Conservation (phyloP, 805 yeast species). For the Metschnikowia chrysomelidarum region DNA sequence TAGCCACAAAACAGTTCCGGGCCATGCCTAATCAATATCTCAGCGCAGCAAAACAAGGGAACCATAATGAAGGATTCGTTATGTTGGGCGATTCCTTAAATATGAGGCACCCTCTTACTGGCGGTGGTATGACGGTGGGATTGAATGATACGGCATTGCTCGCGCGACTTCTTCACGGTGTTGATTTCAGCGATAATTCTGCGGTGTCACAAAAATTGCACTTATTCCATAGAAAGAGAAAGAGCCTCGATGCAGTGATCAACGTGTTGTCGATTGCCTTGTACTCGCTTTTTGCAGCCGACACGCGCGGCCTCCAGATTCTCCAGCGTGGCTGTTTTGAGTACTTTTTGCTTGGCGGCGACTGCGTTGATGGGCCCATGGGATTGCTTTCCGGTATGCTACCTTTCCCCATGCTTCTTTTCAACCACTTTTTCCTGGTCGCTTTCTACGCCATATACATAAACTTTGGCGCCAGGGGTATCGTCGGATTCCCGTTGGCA, state of each 20-base stretch:
- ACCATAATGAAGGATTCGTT: conserved; percentile 62
- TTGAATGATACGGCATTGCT: conserved; percentile 77
- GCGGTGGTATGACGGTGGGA: conserved; percentile 99
- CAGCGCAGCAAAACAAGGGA: conserved; percentile 66
- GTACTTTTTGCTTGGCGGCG: conserved; percentile 84
- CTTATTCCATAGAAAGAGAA: conserved; percentile 76
- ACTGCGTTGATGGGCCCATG: conserved; percentile 73
- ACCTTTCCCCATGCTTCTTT: conserved; percentile 70
- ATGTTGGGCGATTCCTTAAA: conserved; percentile 91
- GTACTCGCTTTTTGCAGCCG: conserved; percentile 88
- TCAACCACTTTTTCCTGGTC: conserved; percentile 86
- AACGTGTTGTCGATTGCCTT: conserved; percentile 90
- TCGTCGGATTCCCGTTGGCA: conserved; percentile 66
- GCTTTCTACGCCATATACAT: conserved; percentile 79
- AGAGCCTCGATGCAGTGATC: conserved; percentile 75
- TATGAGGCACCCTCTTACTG: conserved; percentile 98
- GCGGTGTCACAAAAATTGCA: conserved; percentile 54
- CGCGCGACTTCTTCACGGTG: conserved; percentile 56
- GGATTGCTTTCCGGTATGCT: conserved; percentile 78
- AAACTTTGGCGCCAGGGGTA: conserved; percentile 66
- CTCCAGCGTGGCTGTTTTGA: conserved; percentile 87
- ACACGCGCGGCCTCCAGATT: conserved; percentile 57
- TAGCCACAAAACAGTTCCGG: conserved; percentile 54
- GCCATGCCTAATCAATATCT: conserved; percentile 94
- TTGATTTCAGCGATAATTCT: conserved; percentile 56